phyloP scores from a whole-genome alignment of 257 asterid genomes.

The Henckelia pumila region DNA sequence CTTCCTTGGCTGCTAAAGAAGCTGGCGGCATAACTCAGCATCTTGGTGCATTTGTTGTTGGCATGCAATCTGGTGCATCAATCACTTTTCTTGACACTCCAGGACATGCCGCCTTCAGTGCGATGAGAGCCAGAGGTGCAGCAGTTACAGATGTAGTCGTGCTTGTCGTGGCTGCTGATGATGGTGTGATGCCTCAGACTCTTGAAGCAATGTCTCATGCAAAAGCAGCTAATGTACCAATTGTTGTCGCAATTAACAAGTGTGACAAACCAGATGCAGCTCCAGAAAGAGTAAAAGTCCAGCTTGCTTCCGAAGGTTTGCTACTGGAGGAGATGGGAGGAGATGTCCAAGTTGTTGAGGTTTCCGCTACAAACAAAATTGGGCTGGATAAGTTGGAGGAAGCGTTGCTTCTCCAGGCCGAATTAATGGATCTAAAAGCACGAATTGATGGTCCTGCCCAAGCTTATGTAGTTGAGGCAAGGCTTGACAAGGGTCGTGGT shows the following conservation, averaged over 20 bases:
- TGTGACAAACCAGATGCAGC: conserved; percentile 84
- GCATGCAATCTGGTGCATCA: conserved; percentile 87
- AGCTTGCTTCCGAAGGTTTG: conserved; percentile 84
- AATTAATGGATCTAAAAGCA: conserved; percentile 85
- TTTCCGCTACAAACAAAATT: conserved; percentile 65
- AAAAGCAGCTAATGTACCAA: conserved; percentile 70
- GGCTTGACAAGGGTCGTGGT: conserved; percentile 93
- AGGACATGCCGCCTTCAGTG: conserved; percentile 98
- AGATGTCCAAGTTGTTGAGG: conserved; percentile 93
- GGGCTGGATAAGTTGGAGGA: conserved; percentile 89
- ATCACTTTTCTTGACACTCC: conserved; percentile 98
- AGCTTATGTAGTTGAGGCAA: conserved; percentile 97
- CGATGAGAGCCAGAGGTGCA: conserved; percentile 98
- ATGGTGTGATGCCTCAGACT: conserved; percentile 98
- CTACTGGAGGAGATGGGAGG: conserved; percentile 93
- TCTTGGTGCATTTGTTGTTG: conserved; percentile 90
- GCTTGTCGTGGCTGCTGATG: conserved; percentile 98
- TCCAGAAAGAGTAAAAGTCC: conserved; percentile 78
- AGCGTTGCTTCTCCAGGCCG: conserved; percentile 91
- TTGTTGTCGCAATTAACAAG: conserved; percentile 88
- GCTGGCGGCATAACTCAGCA: conserved; percentile 99
- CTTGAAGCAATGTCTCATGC: conserved; percentile 97
- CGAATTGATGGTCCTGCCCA: conserved; percentile 90
- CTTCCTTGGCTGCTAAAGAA: conserved; percentile 90
- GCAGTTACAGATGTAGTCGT: conserved; percentile 93